phyloP scores from a whole-genome alignment of 257 asterid genomes.

The Echites panduratus region DNA sequence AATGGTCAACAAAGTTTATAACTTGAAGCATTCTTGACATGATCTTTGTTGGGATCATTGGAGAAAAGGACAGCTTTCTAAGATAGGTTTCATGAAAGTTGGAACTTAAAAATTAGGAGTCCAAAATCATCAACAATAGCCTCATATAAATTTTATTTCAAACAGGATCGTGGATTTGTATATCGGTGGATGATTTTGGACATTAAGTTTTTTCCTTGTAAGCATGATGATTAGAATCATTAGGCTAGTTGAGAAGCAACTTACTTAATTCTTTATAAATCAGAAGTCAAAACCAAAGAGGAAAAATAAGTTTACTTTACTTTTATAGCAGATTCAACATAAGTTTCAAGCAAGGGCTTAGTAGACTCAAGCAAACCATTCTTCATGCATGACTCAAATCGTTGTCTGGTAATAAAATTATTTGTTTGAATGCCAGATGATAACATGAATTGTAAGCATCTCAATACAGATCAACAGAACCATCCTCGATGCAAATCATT shows the following conservation, averaged over 20 bases:
- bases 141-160: not conserved
- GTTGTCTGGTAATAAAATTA: conserved; percentile 88
- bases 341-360: conserved; percentile 85
- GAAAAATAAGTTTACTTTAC: not conserved
- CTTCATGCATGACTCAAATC: conserved; percentile 95
- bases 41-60: no score
- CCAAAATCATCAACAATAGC: not conserved
- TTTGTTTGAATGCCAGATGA: conserved; percentile 87
- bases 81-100: not conserved
- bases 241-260: not conserved
- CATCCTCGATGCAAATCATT: conserved; percentile 89
- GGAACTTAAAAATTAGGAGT: not conserved
- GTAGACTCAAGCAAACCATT: conserved; percentile 82
- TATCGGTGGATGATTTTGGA: not conserved
- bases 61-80: not conserved
- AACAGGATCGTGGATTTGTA: not conserved
- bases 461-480: conserved; percentile 83
- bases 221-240: not conserved
- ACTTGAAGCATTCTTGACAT: no score
- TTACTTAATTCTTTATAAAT: not conserved
- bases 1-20: not conserved
- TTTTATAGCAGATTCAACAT: conserved; percentile 41
- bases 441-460: conserved; percentile 94
- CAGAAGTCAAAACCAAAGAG: not conserved
- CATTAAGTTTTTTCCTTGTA: not conserved